phyloP scores from a whole-genome alignment of 2,329 filamentous ascomycete species.

The Chaetomiaceae sp. region DNA sequence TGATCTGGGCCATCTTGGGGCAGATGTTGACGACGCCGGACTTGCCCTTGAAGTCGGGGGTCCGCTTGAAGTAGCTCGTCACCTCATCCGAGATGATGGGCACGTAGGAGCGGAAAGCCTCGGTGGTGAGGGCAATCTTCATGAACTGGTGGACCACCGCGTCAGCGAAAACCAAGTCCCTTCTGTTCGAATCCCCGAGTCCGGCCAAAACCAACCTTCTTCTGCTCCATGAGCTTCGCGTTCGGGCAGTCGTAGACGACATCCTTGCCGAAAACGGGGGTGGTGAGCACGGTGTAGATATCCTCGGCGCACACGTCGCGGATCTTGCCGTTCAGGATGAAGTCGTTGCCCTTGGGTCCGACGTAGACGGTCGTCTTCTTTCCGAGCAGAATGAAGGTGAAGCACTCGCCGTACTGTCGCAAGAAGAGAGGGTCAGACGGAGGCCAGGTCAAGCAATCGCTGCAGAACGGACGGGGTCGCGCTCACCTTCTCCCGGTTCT shows the following conservation, averaged over 20 bases:
- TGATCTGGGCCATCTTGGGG: slow-evolving; percentile 68
- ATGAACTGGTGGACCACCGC: slow-evolving; percentile 48
- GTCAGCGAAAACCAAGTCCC: neutral
- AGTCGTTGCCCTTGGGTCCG: slow-evolving; percentile 49
- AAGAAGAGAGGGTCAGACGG: neutral
- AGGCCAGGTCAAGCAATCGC: neutral
- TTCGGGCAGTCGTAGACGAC: slow-evolving; percentile 84
- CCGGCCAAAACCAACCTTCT: slow-evolving; percentile 52
- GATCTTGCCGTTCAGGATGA: slow-evolving; percentile 51
- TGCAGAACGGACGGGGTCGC: neutral
- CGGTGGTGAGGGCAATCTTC: slow-evolving; percentile 64
- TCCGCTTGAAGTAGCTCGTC: slow-evolving; percentile 55
- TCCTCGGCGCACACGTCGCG: slow-evolving; percentile 51
- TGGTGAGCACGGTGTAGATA: slow-evolving; percentile 47
- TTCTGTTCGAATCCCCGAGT: neutral
- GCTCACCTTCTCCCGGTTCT: slow-evolving; percentile 60
- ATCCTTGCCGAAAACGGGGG: slow-evolving; percentile 65
- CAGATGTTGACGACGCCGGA: slow-evolving; percentile 61
- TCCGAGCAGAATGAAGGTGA: slow-evolving; percentile 50
- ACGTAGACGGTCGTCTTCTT: slow-evolving; percentile 47
- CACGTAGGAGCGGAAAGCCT: slow-evolving; percentile 62
- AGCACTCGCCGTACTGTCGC: slow-evolving; percentile 47
- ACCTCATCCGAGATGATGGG: slow-evolving; percentile 67
- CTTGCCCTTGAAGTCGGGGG: slow-evolving; percentile 52
- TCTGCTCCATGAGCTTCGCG: slow-evolving; percentile 82